Base-by-base conservation (phyloP, 2,329 filamentous ascomycete genomes). In the Sarocladium brachiariae region DNA sequence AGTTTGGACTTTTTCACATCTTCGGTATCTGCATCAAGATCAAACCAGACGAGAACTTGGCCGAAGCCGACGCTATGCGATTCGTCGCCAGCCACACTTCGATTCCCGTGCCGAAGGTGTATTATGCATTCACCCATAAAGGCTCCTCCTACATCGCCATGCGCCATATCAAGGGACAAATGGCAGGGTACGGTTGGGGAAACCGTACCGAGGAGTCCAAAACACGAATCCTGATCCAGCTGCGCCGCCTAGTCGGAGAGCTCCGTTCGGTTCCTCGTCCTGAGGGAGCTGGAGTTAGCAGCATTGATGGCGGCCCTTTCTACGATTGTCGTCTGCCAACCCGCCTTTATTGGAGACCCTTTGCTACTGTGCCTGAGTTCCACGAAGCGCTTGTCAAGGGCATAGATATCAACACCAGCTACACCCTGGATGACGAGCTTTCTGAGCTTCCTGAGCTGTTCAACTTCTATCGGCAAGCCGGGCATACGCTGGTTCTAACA, bases 31-130 rank as follows among this genome's bases (percentile, higher is more conserved):
- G 55, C 34, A 55, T 71, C 55, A 72, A 71, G 55, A 59, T 59
- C 14, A 66, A 61, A 10, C 51, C 49, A 25, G 55, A 47, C 38
- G 55, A 59, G 9, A 60, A 63, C 37, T 59, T 73, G 7, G 58
- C 65, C 6, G 69, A 74, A 58, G 70, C 65, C 24, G 58, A 59
- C 34, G 59, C 70, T 2, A 70, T 76, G 61, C 54, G 61, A 21
- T 73, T 67, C 46, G 53, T 76, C 43, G 61, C 65, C 4, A 43
- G 60, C 13, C 61, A 71, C 47, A 76, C 71, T 4, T 62, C 61
- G 2, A 64, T 76, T 23, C 72, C 70, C 4, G 69, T 75, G 1
- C 72, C 73, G 2, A 63, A 65, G 21, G 61, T 75, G 1, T 62
- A 71, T 53, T 70, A 59, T 53, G 63, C 70, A 11, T 75, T 74